Evolutionary conservation across 306 rosid genomes (phyloP).

Genomic region (Lathyrus oleraceus): DNA sequence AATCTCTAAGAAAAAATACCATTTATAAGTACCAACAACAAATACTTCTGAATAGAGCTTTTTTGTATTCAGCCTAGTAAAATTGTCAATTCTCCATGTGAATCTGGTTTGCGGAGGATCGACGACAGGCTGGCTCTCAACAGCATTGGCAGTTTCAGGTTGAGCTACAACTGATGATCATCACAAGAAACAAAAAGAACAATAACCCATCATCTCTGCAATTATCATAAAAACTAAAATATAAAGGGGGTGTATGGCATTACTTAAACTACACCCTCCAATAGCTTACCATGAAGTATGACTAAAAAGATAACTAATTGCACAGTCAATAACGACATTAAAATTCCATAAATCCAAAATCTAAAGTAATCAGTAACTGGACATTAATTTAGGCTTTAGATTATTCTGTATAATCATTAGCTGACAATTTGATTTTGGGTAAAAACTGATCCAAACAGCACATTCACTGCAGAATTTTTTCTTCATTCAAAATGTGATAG

Average conservation of each 20-base stretch:
- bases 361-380: not conserved
- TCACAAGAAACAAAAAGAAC: conserved; percentile 13
- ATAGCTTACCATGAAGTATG: conserved; percentile 1
- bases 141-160: conserved; percentile 42
- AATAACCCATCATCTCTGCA: conserved; percentile 22
- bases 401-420: not conserved
- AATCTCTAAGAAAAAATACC: conserved; percentile 38
- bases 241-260: not conserved
- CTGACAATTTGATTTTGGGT: not conserved
- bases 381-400: not conserved
- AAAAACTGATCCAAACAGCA: conserved; percentile 3
- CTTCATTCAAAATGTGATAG: conserved; percentile 9
- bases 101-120: conserved; percentile 47
- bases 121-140: conserved; percentile 48
- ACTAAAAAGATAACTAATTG: conserved; percentile 6
- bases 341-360: conserved; percentile 10
- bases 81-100: conserved; percentile 53
- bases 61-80: conserved; percentile 46
- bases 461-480: not conserved
- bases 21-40: conserved; percentile 48
- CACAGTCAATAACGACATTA: not conserved
- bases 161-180: conserved; percentile 46
- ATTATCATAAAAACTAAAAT: not conserved
- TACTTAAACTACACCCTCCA: conserved; percentile 34
- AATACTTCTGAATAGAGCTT: conserved; percentile 48